Evolutionary conservation across 352 stramenopile genomes (phyloP), one percentile per base, ranked within the genome.

Genomic region (Peronospora farinosa): DNA sequence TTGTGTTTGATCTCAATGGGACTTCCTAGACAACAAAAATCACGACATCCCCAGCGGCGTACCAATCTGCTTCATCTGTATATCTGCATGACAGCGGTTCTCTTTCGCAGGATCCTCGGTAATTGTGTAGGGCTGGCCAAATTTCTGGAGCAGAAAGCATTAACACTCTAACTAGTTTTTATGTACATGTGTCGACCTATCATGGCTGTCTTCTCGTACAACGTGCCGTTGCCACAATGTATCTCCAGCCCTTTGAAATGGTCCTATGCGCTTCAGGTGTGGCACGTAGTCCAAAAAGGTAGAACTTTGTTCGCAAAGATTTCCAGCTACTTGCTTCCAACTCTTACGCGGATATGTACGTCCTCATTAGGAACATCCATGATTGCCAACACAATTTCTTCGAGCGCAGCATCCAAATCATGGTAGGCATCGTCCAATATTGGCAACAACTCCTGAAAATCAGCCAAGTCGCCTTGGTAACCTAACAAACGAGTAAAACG

Each of bases 231-330:
- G 6, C 48, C 39, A 7, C 60, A 60, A 32, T 67, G 51, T 27
- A 67, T 63, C 21, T 67, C 60, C 15, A 54, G 32, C 2, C 56
- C 52, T 19, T 61, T 61, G 32, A 70, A 70, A 25, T 69, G 61
- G 17, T 64, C 51, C 56, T 51, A 69, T 1, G 59, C 51, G 63
- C 63, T 10, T 54, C 48, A 1, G 53, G 55, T 12, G 63, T 67
- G n/a, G 47, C 53, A 30, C 51, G 28, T 7, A 67, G 40, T 33
- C 51, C 54, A n/a, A 38, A 63, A 72, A 1, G 63, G 63, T 37
- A 72, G 42, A 0, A 66, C 42, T 15, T 68, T 67, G 45, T 65
- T 67, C 13, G 63, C 47, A 23, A 65, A 66, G 35, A 72, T 63
- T 27, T 72, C 63, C 7, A 72, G 45, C 39, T 63, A 63, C 25